Conservation (phyloP, 2,329 filamentous ascomycete species). For the Verticillium zaregamsianum region DNA sequence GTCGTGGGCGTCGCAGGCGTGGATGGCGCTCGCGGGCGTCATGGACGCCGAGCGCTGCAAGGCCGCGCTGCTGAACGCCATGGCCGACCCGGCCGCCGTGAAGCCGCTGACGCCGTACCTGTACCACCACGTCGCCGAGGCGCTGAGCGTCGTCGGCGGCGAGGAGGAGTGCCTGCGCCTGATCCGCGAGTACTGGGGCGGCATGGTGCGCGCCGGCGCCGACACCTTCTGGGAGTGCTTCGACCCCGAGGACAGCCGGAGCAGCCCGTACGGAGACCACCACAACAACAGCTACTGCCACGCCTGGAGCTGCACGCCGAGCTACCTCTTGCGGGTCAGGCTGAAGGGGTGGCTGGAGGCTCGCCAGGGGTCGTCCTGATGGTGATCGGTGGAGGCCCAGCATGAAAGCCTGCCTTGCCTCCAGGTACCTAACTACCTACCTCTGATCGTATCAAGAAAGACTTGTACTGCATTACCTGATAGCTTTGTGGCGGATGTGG, state of each 20-base stretch:
- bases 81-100: constrained; percentile 18
- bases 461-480: too few species aligned
- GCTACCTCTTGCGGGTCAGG: constrained; percentile 19
- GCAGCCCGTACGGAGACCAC: constrained; percentile 25
- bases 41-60: constrained; percentile 14
- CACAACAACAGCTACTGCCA: constrained; percentile 28
- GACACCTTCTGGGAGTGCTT: constrained; percentile 29
- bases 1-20: constrained; percentile 24
- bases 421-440: too few species aligned
- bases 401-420: too few species aligned
- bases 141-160: constrained; percentile 18
- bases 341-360: constrained; percentile 1
- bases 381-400: too few species aligned
- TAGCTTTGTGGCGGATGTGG: too few species aligned
- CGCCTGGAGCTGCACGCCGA: constrained; percentile 27
- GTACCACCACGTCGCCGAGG: constrained; percentile 24
- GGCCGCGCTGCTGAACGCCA: constrained; percentile 17
- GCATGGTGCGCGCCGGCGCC: constrained; percentile 24
- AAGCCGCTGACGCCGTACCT: constrained; percentile 25
- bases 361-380: too few species aligned
- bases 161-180: constrained; percentile 21
- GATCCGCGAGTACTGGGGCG: constrained; percentile 26
- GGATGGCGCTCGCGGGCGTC: constrained; percentile 22
- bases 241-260: constrained; percentile 18
- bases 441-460: too few species aligned